Conservation (phyloP, 495 filamentous ascomycete species). For the Xylaria acuta region DNA sequence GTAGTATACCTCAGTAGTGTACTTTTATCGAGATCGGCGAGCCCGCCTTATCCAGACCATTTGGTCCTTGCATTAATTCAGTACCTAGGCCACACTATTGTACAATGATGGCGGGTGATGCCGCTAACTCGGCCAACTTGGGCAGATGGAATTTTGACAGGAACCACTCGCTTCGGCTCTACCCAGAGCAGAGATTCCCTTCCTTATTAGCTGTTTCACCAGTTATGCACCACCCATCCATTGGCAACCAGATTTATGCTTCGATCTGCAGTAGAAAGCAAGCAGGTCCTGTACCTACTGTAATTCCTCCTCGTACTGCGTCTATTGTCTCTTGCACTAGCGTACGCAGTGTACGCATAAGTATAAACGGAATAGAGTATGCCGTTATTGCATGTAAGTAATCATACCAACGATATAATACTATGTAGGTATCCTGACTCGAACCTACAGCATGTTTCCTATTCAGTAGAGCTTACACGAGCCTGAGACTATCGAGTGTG, state of each 20-base stretch:
- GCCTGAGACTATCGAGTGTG: background rate
- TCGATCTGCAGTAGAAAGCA: background rate
- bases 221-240: background rate
- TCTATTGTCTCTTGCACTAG: background rate
- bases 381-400: background rate
- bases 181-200: background rate
- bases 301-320: too few relatives aligned
- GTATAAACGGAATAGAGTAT: background rate
- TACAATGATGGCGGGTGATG: background rate
- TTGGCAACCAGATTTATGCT: background rate
- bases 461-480: background rate
- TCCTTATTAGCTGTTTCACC: slow-evolving; percentile 14
- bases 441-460: background rate
- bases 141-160: background rate
- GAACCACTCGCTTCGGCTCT: background rate
- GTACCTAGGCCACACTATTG: background rate
- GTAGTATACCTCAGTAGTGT: too few relatives aligned
- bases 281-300: too few relatives aligned
- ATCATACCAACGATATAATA: background rate
- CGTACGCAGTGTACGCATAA: background rate
- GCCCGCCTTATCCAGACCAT: background rate
- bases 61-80: background rate
- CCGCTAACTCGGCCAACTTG: background rate
- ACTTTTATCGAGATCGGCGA: background rate
- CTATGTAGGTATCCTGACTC: background rate